phyloP scores from a whole-genome alignment of 2,329 filamentous ascomycete species.

The Hypoxylon sp. region DNA sequence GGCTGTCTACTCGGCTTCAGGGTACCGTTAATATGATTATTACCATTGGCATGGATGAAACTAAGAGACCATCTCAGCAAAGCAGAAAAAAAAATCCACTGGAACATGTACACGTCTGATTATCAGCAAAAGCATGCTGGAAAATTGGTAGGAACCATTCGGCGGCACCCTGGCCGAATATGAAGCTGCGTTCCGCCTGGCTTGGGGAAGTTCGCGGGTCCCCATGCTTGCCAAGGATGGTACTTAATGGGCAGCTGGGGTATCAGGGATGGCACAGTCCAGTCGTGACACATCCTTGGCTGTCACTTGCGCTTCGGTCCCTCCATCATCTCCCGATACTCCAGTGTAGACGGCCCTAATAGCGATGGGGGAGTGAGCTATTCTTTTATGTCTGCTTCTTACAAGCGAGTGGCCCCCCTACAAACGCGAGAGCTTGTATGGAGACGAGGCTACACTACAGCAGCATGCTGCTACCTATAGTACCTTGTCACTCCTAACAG shows the following conservation, averaged over 20 bases:
- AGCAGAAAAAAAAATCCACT: constrained; percentile 2
- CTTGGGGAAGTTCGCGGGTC: constrained; percentile 39
- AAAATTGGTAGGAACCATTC: constrained; percentile 32
- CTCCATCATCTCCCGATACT: constrained; percentile 33
- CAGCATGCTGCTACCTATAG: constrained; percentile 21
- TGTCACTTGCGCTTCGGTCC: constrained; percentile 35
- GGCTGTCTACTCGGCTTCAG: constrained; percentile 2
- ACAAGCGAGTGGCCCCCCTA: constrained; percentile 25
- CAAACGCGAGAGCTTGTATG: constrained; percentile 27
- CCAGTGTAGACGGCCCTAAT: constrained; percentile 34
- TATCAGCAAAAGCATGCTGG: constrained; percentile 25
- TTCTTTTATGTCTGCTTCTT: constrained; percentile 16
- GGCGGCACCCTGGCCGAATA: constrained; percentile 41
- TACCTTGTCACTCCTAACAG: constrained; percentile 22
- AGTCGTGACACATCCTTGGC: constrained; percentile 34
- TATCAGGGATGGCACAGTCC: constrained; percentile 42
- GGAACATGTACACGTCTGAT: constrained; percentile 17
- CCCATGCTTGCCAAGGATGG: constrained; percentile 40
- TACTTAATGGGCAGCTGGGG: constrained; percentile 37
- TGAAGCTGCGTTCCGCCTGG: constrained; percentile 35
- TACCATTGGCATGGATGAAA: constrained; percentile 18
- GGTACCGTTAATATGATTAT: constrained; percentile 6
- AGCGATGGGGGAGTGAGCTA: constrained; percentile 22
- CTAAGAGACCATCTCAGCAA: constrained; percentile 12
- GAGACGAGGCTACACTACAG: constrained; percentile 38